phyloP scores from a whole-genome alignment of 2,329 filamentous ascomycete genomes.

The Cryphonectria japonica region DNA sequence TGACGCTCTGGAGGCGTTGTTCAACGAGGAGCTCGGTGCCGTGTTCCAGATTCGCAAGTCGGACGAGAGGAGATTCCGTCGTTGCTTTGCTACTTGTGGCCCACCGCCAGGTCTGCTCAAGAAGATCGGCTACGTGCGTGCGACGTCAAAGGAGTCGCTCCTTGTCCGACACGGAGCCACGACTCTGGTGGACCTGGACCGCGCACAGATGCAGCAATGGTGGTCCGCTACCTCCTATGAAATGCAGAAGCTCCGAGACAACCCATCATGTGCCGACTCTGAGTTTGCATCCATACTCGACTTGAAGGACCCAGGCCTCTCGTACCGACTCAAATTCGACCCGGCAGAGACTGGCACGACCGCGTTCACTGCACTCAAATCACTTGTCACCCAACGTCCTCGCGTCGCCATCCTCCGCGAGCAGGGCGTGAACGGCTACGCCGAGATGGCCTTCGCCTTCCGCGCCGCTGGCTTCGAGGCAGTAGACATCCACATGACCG shows the following conservation, averaged over 20 bases:
- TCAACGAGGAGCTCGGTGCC: constrained; percentile 95
- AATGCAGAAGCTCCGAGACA: constrained; percentile 90
- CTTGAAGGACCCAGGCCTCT: constrained; percentile 77
- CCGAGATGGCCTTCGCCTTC: constrained; percentile 99
- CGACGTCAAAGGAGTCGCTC: constrained; percentile 72
- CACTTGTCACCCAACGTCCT: constrained; percentile 61
- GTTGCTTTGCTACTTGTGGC: constrained; percentile 89
- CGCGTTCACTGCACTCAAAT: constrained; percentile 63
- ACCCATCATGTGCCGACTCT: constrained; percentile 80
- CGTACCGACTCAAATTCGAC: constrained; percentile 80
- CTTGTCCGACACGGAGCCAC: constrained; percentile 73
- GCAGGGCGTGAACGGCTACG: constrained; percentile 92
- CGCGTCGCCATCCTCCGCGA: constrained; percentile 92
- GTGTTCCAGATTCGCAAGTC: constrained; percentile 91
- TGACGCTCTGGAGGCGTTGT: constrained; percentile 75
- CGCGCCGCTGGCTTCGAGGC: constrained; percentile 87
- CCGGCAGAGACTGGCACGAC: constrained; percentile 78
- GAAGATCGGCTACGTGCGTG: constrained; percentile 79
- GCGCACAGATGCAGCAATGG: constrained; percentile 78
- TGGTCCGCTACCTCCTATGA: constrained; percentile 89
- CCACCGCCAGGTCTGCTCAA: constrained; percentile 80
- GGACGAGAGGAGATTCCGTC: constrained; percentile 82
- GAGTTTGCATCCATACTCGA: constrained; percentile 80
- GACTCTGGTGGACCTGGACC: constrained; percentile 69
- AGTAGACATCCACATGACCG: constrained; percentile 96